phyloP scores from a whole-genome alignment of 306 rosid species.

The Citrullus colocynthis region DNA sequence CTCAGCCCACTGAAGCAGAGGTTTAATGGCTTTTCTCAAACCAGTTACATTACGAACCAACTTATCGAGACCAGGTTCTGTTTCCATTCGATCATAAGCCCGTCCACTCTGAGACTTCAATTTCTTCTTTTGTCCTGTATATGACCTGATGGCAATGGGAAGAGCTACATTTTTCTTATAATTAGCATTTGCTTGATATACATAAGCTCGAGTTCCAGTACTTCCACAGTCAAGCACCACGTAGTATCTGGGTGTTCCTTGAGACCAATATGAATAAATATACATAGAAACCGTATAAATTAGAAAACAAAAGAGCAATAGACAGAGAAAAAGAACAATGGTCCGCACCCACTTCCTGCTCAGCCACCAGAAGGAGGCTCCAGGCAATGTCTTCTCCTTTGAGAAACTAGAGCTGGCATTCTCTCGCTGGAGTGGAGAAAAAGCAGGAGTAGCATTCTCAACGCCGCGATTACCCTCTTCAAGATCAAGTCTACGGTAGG shows the following conservation, averaged over 20 bases:
- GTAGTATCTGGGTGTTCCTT: slow-evolving; percentile 46
- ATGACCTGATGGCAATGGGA: slow-evolving; percentile 44
- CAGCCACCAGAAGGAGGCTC: slow-evolving; percentile 18
- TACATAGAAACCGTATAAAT: slow-evolving; percentile 34
- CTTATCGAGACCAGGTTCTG: slow-evolving; percentile 89
- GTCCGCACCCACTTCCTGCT: slow-evolving; percentile 42
- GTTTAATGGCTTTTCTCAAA: slow-evolving; percentile 50
- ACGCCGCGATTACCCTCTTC: slow-evolving; percentile 5
- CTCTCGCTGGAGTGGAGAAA: slow-evolving; percentile 32
- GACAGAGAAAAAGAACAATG: slow-evolving; percentile 24
- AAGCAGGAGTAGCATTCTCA: slow-evolving; percentile 10
- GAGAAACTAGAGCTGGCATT: slow-evolving; percentile 38
- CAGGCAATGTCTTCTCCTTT: slow-evolving; percentile 37
- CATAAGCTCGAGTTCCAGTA: slow-evolving; percentile 72
- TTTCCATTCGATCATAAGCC: slow-evolving; percentile 88
- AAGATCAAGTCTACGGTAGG: slow-evolving; percentile 31
- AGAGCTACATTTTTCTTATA: slow-evolving; percentile 32
- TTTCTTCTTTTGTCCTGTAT: slow-evolving; percentile 26
- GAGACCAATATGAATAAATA: slow-evolving; percentile 53
- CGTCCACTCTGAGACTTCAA: slow-evolving; percentile 35
- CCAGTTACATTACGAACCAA: slow-evolving; percentile 56
- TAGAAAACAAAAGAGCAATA: slow-evolving; percentile 35
- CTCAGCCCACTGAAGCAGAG: slow-evolving; percentile 73
- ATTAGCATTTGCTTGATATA: slow-evolving; percentile 50
- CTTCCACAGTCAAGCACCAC: slow-evolving; percentile 91